Evolutionary conservation across 306 rosid genomes (phyloP).

Genomic region (Vachellia pachyceras): DNA sequence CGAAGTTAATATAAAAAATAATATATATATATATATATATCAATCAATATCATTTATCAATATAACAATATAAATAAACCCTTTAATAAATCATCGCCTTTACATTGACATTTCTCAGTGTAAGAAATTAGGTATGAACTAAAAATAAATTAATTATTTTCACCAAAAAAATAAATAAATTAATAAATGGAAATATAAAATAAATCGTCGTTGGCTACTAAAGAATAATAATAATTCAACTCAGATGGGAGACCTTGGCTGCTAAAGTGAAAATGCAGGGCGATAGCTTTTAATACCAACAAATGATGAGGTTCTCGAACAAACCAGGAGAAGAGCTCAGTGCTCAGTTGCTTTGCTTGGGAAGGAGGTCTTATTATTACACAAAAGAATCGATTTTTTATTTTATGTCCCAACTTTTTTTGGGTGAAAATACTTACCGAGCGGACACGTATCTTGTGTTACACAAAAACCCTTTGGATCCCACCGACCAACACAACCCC

Average conservation of each 20-base stretch:
- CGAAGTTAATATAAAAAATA: too few relatives aligned
- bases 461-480: slow-evolving; percentile 53
- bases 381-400: slow-evolving; percentile 59
- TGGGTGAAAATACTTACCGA: slow-evolving; percentile 37
- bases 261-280: background rate
- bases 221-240: background rate
- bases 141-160: too few relatives aligned
- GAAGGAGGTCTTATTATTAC: slow-evolving; percentile 38
- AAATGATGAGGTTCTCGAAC: background rate
- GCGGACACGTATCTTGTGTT: slow-evolving; percentile 45
- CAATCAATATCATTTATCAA: too few relatives aligned
- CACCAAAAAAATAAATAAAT: too few relatives aligned
- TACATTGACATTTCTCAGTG: too few relatives aligned
- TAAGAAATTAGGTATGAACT: too few relatives aligned
- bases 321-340: background rate
- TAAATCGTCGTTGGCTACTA: too few relatives aligned
- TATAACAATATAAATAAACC: too few relatives aligned
- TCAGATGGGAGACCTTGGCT: background rate
- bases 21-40: too few relatives aligned
- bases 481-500: slow-evolving; percentile 56
- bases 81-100: too few relatives aligned
- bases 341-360: background rate
- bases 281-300: background rate
- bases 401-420: slow-evolving; percentile 44
- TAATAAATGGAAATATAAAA: too few relatives aligned